Conservation (phyloP, 164 flowering plant genomes). For the Amborella trichopoda region DNA sequence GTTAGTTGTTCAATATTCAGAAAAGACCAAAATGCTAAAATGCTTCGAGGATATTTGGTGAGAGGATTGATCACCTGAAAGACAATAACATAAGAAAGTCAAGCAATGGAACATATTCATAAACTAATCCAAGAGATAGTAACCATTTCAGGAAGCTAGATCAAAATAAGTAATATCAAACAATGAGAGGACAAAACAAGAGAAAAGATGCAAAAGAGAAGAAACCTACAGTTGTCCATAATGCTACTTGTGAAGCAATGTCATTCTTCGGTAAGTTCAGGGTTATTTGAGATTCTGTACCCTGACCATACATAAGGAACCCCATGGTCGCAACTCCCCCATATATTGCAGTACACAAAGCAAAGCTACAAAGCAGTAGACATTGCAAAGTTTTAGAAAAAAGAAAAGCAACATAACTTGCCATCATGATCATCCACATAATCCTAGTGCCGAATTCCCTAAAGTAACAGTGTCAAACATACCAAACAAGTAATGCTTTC, state of each 20-base stretch:
- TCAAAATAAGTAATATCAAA: background rate
- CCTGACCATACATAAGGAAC: conserved; percentile 74
- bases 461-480: conserved; percentile 1
- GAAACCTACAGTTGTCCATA: conserved; percentile 90
- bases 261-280: conserved; percentile 60
- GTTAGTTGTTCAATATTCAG: too few relatives aligned
- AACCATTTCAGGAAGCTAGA: background rate
- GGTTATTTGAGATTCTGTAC: conserved; percentile 75
- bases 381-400: background rate
- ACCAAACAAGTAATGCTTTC: conserved; percentile 58
- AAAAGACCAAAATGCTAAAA: too few relatives aligned
- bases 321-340: conserved; percentile 74
- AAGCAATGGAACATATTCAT: too few relatives aligned
- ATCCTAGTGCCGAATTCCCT: background rate
- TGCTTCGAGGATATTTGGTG: conserved; percentile 95
- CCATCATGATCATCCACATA: background rate
- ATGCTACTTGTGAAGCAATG: conserved; percentile 53
- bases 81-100: background rate
- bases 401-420: background rate
- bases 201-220: background rate
- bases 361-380: conserved; percentile 35
- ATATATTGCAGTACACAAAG: conserved; percentile 49
- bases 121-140: too few relatives aligned
- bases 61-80: conserved; percentile 84
- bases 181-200: background rate